Conservation (phyloP, 2,329 filamentous ascomycete species). For the Ilyonectria mors-panacis region DNA sequence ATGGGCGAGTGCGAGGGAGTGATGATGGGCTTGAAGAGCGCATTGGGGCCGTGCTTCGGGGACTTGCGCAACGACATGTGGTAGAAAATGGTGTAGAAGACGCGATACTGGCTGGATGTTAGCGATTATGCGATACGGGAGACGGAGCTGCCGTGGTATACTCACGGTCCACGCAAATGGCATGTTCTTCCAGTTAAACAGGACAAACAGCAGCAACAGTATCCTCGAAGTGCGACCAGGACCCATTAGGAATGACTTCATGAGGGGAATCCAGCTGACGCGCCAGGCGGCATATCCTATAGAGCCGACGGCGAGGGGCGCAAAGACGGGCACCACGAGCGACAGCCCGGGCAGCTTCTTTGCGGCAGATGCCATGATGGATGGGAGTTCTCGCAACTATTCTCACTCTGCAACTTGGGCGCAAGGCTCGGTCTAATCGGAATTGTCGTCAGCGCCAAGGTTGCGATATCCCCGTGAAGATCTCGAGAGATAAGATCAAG, state of each 20-base stretch:
- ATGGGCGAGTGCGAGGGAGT: conserved; percentile 77
- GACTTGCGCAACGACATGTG: conserved; percentile 67
- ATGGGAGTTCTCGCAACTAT: conserved; percentile 9
- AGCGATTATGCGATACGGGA: conserved; percentile 11
- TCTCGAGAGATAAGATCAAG: background rate
- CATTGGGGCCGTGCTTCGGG: conserved; percentile 68
- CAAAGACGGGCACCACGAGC: conserved; percentile 56
- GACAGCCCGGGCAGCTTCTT: conserved; percentile 53
- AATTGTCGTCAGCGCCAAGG: background rate
- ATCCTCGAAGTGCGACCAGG: conserved; percentile 69
- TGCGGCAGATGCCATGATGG: conserved; percentile 52
- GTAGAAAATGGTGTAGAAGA: conserved; percentile 70
- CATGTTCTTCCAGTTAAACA: conserved; percentile 81
- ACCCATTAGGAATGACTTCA: conserved; percentile 65
- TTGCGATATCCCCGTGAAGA: background rate
- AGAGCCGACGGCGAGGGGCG: conserved; percentile 59
- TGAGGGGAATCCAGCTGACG: conserved; percentile 57
- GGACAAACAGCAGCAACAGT: conserved; percentile 67
- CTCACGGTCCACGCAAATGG: conserved; percentile 84
- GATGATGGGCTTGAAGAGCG: conserved; percentile 81
- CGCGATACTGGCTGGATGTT: conserved; percentile 63
- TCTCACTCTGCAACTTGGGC: background rate
- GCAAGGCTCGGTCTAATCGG: background rate
- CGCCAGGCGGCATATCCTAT: conserved; percentile 64
- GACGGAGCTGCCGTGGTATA: conserved; percentile 18